These are phyloP conservation scores for Phytophthora quininea DNA, from an alignment of 352 stramenopile genomes.

Conservation along the genomic window DNA sequence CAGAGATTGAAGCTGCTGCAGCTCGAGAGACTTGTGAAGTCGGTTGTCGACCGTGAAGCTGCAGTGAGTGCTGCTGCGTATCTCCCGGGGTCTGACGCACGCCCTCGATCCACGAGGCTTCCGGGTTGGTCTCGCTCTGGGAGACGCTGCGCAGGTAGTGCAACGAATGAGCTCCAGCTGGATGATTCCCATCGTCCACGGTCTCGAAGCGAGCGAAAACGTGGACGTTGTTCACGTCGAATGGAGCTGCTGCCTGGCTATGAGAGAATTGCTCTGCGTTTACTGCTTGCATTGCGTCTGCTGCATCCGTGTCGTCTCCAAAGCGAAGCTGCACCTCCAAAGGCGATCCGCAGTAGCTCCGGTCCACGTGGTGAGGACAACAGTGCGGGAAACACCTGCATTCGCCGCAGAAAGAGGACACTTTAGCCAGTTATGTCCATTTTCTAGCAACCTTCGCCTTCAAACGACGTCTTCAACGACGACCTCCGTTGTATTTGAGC, in stretches of 20 bases:
- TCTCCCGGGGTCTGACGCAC: slow-evolving; percentile 19
- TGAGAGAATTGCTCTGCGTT: neutral
- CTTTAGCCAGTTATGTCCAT: slow-evolving; percentile 11
- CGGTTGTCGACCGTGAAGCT: slow-evolving; percentile 30
- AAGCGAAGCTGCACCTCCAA: slow-evolving; percentile 44
- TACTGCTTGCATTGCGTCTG: slow-evolving; percentile 9
- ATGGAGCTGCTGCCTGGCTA: neutral
- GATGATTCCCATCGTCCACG: slow-evolving; percentile 26
- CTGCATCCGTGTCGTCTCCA: neutral
- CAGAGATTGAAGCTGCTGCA: neutral
- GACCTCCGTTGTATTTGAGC: neutral
- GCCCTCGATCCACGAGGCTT: slow-evolving; percentile 68
- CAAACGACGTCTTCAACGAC: neutral
- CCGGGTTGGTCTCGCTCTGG: slow-evolving; percentile 60
- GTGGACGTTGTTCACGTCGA: slow-evolving; percentile 37
- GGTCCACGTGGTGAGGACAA: slow-evolving; percentile 54
- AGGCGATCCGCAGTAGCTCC: slow-evolving; percentile 61
- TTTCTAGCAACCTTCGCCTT: neutral
- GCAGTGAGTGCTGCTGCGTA: slow-evolving; percentile 22
- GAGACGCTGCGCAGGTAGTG: slow-evolving; percentile 36
- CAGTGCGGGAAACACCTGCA: slow-evolving; percentile 54
- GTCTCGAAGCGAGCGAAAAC: slow-evolving; percentile 44
- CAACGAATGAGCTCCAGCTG: slow-evolving; percentile 11
- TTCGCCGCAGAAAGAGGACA: neutral
- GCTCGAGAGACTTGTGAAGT: neutral